Conservation (phyloP, 2,329 filamentous ascomycete genomes). For the Diplodia sapinea region DNA sequence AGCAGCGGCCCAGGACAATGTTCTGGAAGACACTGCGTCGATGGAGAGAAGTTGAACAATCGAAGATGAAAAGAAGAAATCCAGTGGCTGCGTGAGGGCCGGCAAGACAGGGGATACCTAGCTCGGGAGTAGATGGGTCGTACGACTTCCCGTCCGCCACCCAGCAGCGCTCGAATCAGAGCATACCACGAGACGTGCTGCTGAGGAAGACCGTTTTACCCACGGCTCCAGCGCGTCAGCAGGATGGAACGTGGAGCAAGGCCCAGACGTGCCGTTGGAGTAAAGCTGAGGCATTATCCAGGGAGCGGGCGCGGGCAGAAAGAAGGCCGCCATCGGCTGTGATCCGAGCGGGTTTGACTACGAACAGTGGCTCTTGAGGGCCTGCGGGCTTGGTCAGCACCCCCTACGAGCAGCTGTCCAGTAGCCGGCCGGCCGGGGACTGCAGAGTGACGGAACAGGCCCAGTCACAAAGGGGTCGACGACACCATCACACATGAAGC, state of each 20-base stretch:
- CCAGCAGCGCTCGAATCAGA: constrained; percentile 16
- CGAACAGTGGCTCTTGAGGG: background rate
- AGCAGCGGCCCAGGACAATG: too few relatives aligned
- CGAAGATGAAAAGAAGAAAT: background rate
- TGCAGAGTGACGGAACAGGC: background rate
- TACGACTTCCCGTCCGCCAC: constrained; percentile 20
- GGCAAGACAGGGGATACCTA: constrained; percentile 21
- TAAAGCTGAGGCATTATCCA: background rate
- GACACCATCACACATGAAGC: constrained; percentile 1
- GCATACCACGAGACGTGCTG: background rate
- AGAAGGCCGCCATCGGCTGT: background rate
- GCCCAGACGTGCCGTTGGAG: constrained; percentile 7
- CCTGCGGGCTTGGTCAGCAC: too few relatives aligned
- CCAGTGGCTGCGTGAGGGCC: background rate
- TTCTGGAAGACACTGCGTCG: background rate
- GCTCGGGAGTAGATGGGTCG: constrained; percentile 2
- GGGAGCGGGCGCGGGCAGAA: constrained; percentile 10
- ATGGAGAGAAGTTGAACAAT: constrained; percentile 1
- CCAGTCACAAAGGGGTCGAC: background rate
- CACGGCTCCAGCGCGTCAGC: constrained; percentile 1
- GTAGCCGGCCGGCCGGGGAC: background rate
- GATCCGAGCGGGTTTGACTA: background rate
- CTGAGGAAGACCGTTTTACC: constrained; percentile 9
- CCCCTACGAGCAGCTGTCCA: too few relatives aligned
- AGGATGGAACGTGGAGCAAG: background rate